Conservation (phyloP, 2,329 filamentous ascomycete species). For the Nemania sp. region DNA sequence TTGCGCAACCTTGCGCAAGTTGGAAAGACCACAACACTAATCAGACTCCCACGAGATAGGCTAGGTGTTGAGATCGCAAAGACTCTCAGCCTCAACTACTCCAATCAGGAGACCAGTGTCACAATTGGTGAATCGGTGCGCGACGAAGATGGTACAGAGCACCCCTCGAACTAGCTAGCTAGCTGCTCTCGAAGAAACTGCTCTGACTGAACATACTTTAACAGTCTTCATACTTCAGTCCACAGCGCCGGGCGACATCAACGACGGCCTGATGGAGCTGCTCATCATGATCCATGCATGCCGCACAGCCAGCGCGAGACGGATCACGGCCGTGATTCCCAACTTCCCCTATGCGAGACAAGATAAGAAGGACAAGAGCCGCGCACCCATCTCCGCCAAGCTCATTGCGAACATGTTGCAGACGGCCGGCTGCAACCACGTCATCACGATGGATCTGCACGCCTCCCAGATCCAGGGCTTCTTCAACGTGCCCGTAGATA, state of each 20-base stretch:
- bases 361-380: conserved; percentile 95
- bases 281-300: conserved; percentile 99
- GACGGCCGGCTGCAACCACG: conserved; percentile 90
- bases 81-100: conserved; percentile 85
- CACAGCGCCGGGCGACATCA: conserved; percentile 94
- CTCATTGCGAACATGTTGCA: conserved; percentile 98
- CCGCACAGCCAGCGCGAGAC: conserved; percentile 75
- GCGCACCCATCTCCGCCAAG: conserved; percentile 96
- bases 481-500: conserved; percentile 82
- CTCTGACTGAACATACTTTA: conserved; percentile 47
- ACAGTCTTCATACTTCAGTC: conserved; percentile 94
- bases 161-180: not conserved
- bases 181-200: conserved; percentile 71
- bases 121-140: conserved; percentile 96
- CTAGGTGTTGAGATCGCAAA: conserved; percentile 82
- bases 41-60: conserved; percentile 56
- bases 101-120: conserved; percentile 88
- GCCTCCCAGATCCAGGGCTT: conserved; percentile 96
- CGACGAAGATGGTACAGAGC: conserved; percentile 84
- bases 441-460: conserved; percentile 97
- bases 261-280: conserved; percentile 97
- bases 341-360: conserved; percentile 97
- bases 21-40: conserved; percentile 23
- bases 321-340: conserved; percentile 94
- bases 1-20: conserved; percentile 22